phyloP scores from a whole-genome alignment of 345 rosid species.

The Abelmoschus esculentus region DNA sequence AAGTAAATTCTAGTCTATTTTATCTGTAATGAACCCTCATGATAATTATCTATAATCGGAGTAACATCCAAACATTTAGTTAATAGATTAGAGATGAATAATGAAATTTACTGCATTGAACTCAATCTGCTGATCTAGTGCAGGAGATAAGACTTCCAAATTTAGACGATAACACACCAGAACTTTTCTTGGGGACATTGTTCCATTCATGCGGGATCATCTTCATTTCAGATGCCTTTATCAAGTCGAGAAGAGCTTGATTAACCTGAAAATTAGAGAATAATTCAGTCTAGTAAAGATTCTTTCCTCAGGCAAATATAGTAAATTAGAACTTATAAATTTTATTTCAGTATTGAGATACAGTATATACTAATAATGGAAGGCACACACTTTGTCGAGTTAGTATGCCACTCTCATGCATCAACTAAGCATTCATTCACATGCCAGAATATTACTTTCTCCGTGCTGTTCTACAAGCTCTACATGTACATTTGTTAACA shows the following conservation, averaged over 20 bases:
- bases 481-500: not conserved
- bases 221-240: constrained; percentile 52
- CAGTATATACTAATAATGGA: not conserved
- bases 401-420: not conserved
- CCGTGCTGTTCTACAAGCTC: not conserved
- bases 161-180: constrained; percentile 27
- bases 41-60: too few species aligned
- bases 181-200: constrained; percentile 36
- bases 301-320: not conserved
- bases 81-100: not conserved
- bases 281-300: not conserved
- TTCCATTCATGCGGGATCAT: constrained; percentile 63
- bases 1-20: not conserved
- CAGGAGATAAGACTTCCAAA: not conserved
- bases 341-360: not conserved
- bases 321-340: not conserved
- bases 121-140: not conserved
- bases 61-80: not conserved
- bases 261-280: constrained; percentile 59
- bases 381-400: not conserved
- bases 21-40: too few species aligned
- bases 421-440: not conserved
- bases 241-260: constrained; percentile 65
- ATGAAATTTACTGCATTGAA: not conserved
- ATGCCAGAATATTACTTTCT: not conserved